Conservation (phyloP, 179 eudicot genomes). For the Carnegiea gigantea region DNA sequence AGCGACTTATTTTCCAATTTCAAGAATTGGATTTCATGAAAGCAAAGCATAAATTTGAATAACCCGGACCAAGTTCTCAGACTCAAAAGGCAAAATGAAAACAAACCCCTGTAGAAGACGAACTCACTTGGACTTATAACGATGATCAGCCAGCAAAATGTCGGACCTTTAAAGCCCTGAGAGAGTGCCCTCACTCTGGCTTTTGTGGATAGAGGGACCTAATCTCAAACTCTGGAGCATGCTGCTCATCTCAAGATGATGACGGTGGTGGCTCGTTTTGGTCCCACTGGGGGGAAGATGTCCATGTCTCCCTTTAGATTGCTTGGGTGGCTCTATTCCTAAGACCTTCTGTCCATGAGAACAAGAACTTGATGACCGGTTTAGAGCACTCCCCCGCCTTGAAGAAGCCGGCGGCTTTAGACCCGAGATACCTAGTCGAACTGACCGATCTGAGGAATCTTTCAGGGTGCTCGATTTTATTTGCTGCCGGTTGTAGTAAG, state of each 20-base stretch:
- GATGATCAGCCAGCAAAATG: too few species aligned
- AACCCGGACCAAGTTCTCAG: background rate
- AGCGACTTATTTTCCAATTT: background rate
- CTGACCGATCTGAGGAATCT: constrained; percentile 64
- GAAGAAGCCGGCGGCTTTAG: constrained; percentile 38
- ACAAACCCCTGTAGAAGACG: background rate
- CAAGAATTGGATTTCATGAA: background rate
- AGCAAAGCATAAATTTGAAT: background rate
- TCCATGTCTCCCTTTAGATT: constrained; percentile 44
- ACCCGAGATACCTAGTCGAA: constrained; percentile 54
- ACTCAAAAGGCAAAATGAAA: background rate
- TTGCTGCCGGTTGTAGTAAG: constrained; percentile 75
- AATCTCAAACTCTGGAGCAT: constrained; percentile 43
- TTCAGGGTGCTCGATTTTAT: constrained; percentile 58
- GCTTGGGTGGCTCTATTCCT: constrained; percentile 38
- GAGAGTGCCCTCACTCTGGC: constrained; percentile 66
- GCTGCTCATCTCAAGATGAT: constrained; percentile 41
- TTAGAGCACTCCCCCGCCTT: constrained; percentile 39
- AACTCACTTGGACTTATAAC: background rate
- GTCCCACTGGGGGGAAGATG: constrained; percentile 52
- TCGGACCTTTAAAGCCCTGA: constrained; percentile 32
- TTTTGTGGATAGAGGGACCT: constrained; percentile 48
- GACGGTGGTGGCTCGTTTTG: constrained; percentile 31
- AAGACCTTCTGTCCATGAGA: constrained; percentile 44
- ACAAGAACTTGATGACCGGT: constrained; percentile 41